A percentile compares a stretch with the other conserved stretches of the same genome.
phyloP scores from a whole-genome alignment of 2,329 filamentous ascomycete genomes.

The Xylariaceae sp. region DNA sequence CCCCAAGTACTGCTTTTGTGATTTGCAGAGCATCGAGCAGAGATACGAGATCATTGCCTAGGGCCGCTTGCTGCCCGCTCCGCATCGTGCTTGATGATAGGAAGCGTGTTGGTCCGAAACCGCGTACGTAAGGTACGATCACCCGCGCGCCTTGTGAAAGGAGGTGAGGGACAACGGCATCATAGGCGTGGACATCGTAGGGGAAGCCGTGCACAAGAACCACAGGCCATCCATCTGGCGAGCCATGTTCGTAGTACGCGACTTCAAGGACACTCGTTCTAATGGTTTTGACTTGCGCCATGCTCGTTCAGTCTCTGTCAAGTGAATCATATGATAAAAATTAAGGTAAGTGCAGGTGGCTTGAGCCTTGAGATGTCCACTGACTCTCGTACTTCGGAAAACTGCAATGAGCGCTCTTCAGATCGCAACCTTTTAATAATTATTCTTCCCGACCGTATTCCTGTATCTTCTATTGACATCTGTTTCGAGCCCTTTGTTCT shows the following conservation, averaged over 20 bases:
- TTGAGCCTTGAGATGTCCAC: too few relatives aligned
- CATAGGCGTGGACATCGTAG: slow-evolving; percentile 9
- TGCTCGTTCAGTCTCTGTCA: too few relatives aligned
- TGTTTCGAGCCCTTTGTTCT: too few relatives aligned
- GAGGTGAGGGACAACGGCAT: slow-evolving; percentile 8
- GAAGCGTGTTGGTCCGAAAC: slow-evolving; percentile 11
- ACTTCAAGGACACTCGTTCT: slow-evolving; percentile 10
- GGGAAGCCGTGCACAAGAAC: slow-evolving; percentile 14
- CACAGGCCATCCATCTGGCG: slow-evolving; percentile 9
- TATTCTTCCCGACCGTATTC: too few relatives aligned
- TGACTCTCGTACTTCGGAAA: too few relatives aligned
- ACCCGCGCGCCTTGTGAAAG: slow-evolving; percentile 5
- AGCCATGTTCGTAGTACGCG: slow-evolving; percentile 14
- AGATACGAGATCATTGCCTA: slow-evolving; percentile 5
- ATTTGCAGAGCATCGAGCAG: slow-evolving; percentile 11
- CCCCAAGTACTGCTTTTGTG: slow-evolving; percentile 5
- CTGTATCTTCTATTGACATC: too few relatives aligned
- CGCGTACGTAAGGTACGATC: slow-evolving; percentile 12
- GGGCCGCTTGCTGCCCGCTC: slow-evolving; percentile 11
- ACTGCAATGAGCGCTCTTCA: too few relatives aligned
- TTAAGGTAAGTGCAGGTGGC: too few relatives aligned
- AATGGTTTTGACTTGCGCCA: slow-evolving; percentile 7
- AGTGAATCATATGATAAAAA: too few relatives aligned
- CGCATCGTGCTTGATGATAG: slow-evolving; percentile 4
- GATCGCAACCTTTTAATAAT: too few relatives aligned